Conservation (phyloP, 2,329 filamentous ascomycete species). For the Fusarium lyarnte region DNA sequence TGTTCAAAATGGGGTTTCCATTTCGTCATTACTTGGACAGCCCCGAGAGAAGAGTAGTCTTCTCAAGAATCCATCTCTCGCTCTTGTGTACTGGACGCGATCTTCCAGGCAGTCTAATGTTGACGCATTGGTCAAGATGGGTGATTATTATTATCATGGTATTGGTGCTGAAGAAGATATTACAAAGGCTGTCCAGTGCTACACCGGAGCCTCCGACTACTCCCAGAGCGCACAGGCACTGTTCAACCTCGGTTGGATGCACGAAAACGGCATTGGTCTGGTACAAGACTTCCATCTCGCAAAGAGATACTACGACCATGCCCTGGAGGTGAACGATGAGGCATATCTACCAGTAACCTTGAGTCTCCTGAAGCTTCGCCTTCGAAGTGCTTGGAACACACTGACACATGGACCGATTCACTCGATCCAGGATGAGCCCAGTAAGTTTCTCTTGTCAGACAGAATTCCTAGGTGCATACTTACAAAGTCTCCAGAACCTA, state of each 20-base stretch:
- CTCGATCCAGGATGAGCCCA: constrained; percentile 87
- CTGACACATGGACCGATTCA: constrained; percentile 91
- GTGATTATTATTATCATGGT: constrained; percentile 92
- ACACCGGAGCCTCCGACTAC: constrained; percentile 89
- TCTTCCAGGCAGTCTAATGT: constrained; percentile 93
- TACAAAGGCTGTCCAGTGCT: constrained; percentile 92
- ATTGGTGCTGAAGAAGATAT: constrained; percentile 76
- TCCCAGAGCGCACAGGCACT: constrained; percentile 93
- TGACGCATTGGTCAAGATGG: constrained; percentile 96
- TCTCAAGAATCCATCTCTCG: constrained; percentile 67
- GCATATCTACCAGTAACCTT: constrained; percentile 93
- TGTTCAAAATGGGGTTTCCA: constrained; percentile 60
- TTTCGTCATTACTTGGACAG: constrained; percentile 59
- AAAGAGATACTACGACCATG: constrained; percentile 94
- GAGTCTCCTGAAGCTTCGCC: constrained; percentile 83
- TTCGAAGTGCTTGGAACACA: constrained; percentile 93
- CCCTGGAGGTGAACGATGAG: constrained; percentile 89
- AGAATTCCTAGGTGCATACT: background rate
- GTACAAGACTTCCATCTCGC: constrained; percentile 97
- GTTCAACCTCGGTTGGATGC: constrained; percentile 99
- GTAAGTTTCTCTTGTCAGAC: constrained; percentile 60
- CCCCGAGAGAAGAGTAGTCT: constrained; percentile 47
- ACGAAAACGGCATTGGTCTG: constrained; percentile 93
- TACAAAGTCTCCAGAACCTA: constrained; percentile 63
- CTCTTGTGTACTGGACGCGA: constrained; percentile 93